phyloP scores from a whole-genome alignment of 768 basidiomycete species.

The Mycena floridula region DNA sequence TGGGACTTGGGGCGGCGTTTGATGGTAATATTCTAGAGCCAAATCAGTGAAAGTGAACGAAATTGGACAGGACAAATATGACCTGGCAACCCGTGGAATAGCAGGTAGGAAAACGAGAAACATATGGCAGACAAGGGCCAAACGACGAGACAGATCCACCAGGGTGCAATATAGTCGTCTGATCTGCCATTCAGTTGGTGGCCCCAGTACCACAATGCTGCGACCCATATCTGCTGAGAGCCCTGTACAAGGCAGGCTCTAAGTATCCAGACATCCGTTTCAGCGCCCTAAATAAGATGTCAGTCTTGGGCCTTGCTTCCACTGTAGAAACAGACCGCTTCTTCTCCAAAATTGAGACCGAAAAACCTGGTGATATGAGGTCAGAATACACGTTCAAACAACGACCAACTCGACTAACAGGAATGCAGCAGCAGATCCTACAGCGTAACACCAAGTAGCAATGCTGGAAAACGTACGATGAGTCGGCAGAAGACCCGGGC shows the following conservation, averaged over 20 bases:
- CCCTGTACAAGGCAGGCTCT: conserved; percentile 93
- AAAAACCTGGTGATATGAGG: too few species aligned
- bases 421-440: conserved; percentile 91
- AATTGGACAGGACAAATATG: conserved; percentile 9
- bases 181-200: conserved; percentile 58
- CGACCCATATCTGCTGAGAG: conserved; percentile 93
- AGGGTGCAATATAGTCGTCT: conserved; percentile 57
- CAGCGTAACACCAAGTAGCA: conserved; percentile 88
- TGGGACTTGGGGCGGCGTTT: conserved; percentile 92
- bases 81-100: conserved; percentile 84
- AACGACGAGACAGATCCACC: conserved; percentile 44
- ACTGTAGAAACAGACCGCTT: conserved; percentile 57
- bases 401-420: too few species aligned
- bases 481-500: conserved; percentile 47
- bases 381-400: too few species aligned
- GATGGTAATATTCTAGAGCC: conserved; percentile 80
- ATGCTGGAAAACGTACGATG: conserved; percentile 66
- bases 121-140: conserved; percentile 60
- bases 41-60: not conserved
- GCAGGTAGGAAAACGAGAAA: conserved; percentile 51
- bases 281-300: conserved; percentile 58
- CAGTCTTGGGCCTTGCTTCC: conserved; percentile 2
- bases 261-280: conserved; percentile 90
- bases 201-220: conserved; percentile 96
- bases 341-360: conserved; percentile 95